Base-by-base conservation (phyloP, 371 early-diverging fungal species). In the Rhizopus stolonifer region DNA sequence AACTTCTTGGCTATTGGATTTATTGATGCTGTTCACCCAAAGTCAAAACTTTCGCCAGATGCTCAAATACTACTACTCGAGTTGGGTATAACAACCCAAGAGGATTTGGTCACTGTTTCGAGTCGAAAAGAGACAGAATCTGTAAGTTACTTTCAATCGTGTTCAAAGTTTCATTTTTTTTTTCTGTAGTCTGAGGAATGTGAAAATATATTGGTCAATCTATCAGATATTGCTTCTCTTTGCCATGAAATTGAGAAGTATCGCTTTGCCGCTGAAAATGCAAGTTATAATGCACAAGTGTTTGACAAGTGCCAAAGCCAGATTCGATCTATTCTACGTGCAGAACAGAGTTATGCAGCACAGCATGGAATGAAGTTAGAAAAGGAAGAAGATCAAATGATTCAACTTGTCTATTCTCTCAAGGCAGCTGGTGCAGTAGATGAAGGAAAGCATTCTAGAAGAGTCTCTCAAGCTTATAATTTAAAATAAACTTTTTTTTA, bases 221-320 rank as follows among this genome's bases (percentile, higher is more conserved):
- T 69, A 18, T 44, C 50, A 10, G 70, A 75, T 49, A 66, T 77
- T 52, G 70, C 72, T 19, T 54, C 70, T 0, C 61, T 78, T 18
- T 78, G 79, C 42, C 63, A 69, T 24, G 64, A 69, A 25, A 78
- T 74, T 39, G 79, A 78, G 50, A 62, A 69, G 23, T 70, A 70
- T 18, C 67, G 79, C 3, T 70, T 60, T 54, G 67, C 67, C n/a
- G 58, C 67, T 14, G 67, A 66, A 32, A 42, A 51, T 15, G 53
- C 52, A 8, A 62, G 54, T 22, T 65, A 72, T 11, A 70, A 72
- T 43, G 71, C 73, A 1, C 75, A 78, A 42, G 75, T 78, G 4
- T 78, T 78, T 58, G 70, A 70, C 15, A 78, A 78, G 21, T 78
- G 79, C 39, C 79, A 72, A 29, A 72, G 72, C 22, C 79, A 78